Percentiles rank a stretch among this genome's conserved stretches.
These are phyloP conservation scores for Parmales sp. DNA, from an alignment of 108 stramenopile genomes.

Conservation along the genomic window DNA sequence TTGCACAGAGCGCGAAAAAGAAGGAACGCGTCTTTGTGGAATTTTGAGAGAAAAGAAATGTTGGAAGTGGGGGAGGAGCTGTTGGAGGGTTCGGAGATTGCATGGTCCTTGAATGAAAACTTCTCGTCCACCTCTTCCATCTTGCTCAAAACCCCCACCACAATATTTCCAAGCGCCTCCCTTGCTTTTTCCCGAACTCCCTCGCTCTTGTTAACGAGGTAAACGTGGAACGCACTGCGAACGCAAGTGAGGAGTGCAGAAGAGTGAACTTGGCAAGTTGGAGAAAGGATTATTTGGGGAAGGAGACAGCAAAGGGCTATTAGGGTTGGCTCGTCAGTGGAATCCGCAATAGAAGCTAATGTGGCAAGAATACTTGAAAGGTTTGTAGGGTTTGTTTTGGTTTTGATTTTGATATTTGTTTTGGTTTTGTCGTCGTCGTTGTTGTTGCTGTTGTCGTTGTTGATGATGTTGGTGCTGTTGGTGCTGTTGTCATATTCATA, in stretches of 20 bases:
- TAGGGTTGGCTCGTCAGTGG: too few species aligned
- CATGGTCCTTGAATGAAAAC: background rate
- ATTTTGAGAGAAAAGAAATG: background rate
- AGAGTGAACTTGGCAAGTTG: slow-evolving; percentile 76
- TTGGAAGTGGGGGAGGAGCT: background rate
- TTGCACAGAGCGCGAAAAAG: slow-evolving; percentile 92
- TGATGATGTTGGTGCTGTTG: too few species aligned
- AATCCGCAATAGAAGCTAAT: too few species aligned
- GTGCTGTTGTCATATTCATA: too few species aligned
- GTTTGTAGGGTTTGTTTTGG: too few species aligned
- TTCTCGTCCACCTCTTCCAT: slow-evolving; percentile 76
- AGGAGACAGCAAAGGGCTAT: too few species aligned
- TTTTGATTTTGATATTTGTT: too few species aligned
- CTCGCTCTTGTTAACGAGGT: slow-evolving; percentile 65
- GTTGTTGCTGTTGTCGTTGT: too few species aligned
- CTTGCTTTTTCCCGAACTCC: slow-evolving; percentile 68
- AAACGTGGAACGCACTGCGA: slow-evolving; percentile 83
- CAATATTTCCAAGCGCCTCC: slow-evolving; percentile 78
- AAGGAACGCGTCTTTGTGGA: slow-evolving; percentile 85
- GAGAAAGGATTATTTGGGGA: slow-evolving; percentile 65
- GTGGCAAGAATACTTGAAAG: too few species aligned
- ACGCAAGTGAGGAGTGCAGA: slow-evolving; percentile 81
- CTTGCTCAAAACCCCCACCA: slow-evolving; percentile 71
- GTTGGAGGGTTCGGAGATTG: background rate
- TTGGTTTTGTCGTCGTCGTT: too few species aligned